Percentiles rank a stretch among this genome's conserved stretches.
These are phyloP conservation scores for Exophiala mesophila DNA, from an alignment of 2,329 filamentous ascomycete species.

Conservation along the genomic window DNA sequence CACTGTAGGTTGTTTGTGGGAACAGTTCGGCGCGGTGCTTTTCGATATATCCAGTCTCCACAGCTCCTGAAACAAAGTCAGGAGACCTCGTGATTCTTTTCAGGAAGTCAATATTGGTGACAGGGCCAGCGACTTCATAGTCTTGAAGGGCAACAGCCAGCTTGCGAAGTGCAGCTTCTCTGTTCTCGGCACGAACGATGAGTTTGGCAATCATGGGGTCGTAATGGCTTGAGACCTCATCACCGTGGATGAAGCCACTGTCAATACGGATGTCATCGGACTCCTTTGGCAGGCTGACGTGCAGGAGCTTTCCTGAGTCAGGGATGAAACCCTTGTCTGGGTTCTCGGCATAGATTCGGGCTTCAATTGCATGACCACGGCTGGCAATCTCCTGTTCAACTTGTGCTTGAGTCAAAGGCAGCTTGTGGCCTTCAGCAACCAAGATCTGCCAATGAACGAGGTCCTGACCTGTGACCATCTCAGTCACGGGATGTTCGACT, in stretches of 20 bases:
- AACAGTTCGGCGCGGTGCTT: conserved; percentile 82
- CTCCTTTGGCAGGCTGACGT: conserved; percentile 68
- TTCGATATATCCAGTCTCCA: conserved; percentile 94
- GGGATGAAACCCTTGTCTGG: conserved; percentile 88
- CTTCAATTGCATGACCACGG: conserved; percentile 86
- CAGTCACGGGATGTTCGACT: conserved; percentile 93
- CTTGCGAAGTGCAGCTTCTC: conserved; percentile 77
- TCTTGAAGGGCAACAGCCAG: conserved; percentile 73
- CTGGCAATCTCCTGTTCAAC: conserved; percentile 64
- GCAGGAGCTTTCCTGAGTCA: conserved; percentile 81
- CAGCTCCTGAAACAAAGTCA: conserved; percentile 78
- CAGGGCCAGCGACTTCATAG: conserved; percentile 88
- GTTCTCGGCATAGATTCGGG: conserved; percentile 93
- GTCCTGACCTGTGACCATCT: conserved; percentile 70
- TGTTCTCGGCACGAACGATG: conserved; percentile 76
- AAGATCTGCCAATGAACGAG: conserved; percentile 94
- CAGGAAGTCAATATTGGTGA: conserved; percentile 95
- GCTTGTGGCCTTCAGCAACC: conserved; percentile 67
- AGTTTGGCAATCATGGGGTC: conserved; percentile 99
- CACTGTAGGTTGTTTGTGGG: conserved; percentile 52
- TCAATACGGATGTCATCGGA: conserved; percentile 76
- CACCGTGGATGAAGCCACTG: conserved; percentile 84
- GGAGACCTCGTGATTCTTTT: conserved; percentile 78
- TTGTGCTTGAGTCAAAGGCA: conserved; percentile 62
- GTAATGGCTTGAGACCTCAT: conserved; percentile 89